Evolutionary conservation across 306 rosid genomes (phyloP).

Genomic region (Medicago truncatula): DNA sequence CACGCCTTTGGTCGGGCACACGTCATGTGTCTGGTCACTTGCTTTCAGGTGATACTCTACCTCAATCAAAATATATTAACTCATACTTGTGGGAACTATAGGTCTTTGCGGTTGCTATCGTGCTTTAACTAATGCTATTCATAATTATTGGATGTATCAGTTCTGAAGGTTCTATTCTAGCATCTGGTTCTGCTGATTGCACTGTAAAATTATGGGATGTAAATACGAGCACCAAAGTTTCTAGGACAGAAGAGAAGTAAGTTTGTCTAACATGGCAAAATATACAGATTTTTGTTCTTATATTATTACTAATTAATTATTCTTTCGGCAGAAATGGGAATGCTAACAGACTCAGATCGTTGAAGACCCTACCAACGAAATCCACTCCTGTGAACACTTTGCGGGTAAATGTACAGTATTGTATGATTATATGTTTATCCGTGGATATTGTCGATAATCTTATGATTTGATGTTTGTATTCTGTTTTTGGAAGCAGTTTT

Average conservation of each 20-base stretch:
- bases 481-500: conserved; percentile 65
- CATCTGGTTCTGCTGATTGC: conserved; percentile 97
- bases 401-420: conserved; percentile 56
- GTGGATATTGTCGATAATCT: conserved; percentile 2
- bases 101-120: conserved; percentile 4
- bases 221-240: conserved; percentile 73
- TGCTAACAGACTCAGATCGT: conserved; percentile 76
- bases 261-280: conserved; percentile 29
- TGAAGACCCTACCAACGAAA: conserved; percentile 86
- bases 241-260: conserved; percentile 82
- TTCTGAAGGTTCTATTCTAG: conserved; percentile 91
- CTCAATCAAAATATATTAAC: background rate
- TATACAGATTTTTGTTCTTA: conserved; percentile 9
- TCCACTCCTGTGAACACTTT: conserved; percentile 77
- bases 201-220: conserved; percentile 97
- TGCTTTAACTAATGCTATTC: background rate
- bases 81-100: background rate
- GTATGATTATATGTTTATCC: conserved; percentile 18
- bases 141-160: conserved; percentile 53
- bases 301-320: conserved; percentile 15
- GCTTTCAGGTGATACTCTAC: conserved; percentile 72
- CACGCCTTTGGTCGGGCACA: conserved; percentile 84
- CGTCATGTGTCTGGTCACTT: conserved; percentile 91
- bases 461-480: conserved; percentile 31
- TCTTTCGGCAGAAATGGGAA: conserved; percentile 62